Conservation (phyloP, 164 flowering plant genomes). For the Tinospora cordifolia region DNA sequence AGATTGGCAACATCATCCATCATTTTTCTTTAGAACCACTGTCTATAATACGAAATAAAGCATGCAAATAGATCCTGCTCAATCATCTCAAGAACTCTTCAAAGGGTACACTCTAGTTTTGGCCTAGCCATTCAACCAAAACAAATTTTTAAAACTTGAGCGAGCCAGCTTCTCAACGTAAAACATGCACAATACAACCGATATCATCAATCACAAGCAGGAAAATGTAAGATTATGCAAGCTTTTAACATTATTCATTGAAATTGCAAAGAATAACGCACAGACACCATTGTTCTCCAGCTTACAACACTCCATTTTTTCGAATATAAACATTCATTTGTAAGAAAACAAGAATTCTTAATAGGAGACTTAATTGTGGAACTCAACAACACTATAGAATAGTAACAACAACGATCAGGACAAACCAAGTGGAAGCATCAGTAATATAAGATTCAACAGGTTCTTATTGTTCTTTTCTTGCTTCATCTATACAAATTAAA, state of each 20-base stretch:
- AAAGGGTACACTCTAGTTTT: background rate
- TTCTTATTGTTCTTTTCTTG: too few species aligned
- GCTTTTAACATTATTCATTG: background rate
- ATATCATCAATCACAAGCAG: background rate
- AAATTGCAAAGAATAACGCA: background rate
- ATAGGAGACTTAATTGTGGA: background rate
- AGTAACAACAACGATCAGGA: background rate
- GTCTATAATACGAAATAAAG: too few species aligned
- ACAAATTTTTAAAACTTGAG: background rate
- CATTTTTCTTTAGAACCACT: too few species aligned
- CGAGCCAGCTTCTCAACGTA: background rate
- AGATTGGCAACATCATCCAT: too few species aligned
- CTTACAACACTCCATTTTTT: background rate
- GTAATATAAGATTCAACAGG: background rate
- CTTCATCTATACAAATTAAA: too few species aligned
- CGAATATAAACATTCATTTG: too few species aligned
- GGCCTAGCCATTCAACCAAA: background rate
- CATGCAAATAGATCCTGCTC: too few species aligned
- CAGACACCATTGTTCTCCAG: background rate
- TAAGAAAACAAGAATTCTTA: too few species aligned
- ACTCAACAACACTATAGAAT: background rate
- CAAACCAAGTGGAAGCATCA: background rate
- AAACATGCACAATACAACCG: background rate
- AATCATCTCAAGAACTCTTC: too few species aligned
- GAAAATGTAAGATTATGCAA: background rate